Base-by-base conservation (phyloP, 257 asterid genomes). In the Thymus quinquecostatus region DNA sequence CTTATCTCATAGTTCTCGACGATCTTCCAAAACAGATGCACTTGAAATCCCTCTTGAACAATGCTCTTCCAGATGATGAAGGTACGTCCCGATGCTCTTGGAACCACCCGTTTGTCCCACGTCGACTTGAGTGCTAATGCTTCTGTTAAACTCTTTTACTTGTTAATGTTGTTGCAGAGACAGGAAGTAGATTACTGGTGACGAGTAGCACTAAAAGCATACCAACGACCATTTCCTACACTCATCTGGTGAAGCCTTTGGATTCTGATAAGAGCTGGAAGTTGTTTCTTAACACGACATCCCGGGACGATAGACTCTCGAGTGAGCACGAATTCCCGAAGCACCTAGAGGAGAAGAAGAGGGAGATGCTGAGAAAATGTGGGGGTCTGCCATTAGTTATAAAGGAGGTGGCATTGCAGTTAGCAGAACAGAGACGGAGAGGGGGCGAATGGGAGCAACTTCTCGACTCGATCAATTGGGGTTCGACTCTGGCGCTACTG, bases 221-320 rank as follows among this genome's bases (percentile, higher is more conserved):
- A 36, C 4, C 40, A 0, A 36, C 40, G 4, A 36, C 40, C 3
- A 4, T 36, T 6, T 36, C 40, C 5, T 36, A 1, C 40, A 6
- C 5, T 36, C 40, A 36, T 36, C 5, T 29, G 13, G 47, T 64
- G 70, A 64, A 64, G 29, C 2, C 3, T 0, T 64, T 64, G 34
- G 44, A 64, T 40, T 2, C 57, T 10, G 28, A 59, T 5, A 47
- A 77, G 14, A 81, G 85, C 41, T 77, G 80, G 54, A 3, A 48
- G 47, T 49, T 81, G 73, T 74, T 81, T 21, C 5, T 66, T 45
- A 67, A 65, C 57, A 77, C 12, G 33, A 64, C 66, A 58, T 33
- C 41, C 9, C 1, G 7, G 8, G 69, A 51, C 53, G 41, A 55
- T 2, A 2, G 11, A 1, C 8, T 9, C 12, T 8, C 50, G 10